Conservation (phyloP, 2,329 filamentous ascomycete species). For the Sclerotinia glacialis region DNA sequence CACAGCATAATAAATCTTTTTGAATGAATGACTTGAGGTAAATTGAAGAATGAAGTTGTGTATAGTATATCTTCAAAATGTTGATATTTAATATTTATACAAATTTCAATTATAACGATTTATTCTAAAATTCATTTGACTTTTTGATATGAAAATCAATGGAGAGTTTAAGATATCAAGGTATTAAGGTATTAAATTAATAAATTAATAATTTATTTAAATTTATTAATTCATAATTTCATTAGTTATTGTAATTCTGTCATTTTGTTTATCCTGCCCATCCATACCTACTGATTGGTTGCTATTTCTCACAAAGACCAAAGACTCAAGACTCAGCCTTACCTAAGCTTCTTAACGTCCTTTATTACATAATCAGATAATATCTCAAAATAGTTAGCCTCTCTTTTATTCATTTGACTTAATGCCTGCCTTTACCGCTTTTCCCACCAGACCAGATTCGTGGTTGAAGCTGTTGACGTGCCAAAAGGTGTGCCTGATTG, state of each 20-base stretch:
- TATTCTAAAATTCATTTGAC: neutral
- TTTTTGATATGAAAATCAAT: neutral
- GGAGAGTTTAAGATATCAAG: too few relatives aligned
- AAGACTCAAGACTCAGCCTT: neutral
- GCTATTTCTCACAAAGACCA: too few relatives aligned
- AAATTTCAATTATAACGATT: neutral
- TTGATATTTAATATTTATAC: constrained; percentile 14
- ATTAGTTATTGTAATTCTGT: too few relatives aligned
- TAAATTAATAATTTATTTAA: too few relatives aligned
- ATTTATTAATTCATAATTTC: too few relatives aligned
- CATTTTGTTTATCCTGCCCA: too few relatives aligned
- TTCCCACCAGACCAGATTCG: neutral
- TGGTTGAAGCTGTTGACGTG: constrained; percentile 22
- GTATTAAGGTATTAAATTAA: too few relatives aligned
- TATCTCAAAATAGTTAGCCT: neutral
- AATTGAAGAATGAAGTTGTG: neutral
- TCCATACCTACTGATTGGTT: too few relatives aligned
- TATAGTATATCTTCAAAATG: constrained; percentile 9
- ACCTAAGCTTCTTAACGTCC: neutral
- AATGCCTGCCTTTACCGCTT: neutral
- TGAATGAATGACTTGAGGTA: neutral
- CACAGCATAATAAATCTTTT: neutral
- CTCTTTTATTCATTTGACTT: too few relatives aligned
- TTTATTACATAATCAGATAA: too few relatives aligned
- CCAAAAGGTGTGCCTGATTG: constrained; percentile 22